Evolutionary conservation across 805 yeast species (phyloP), one percentile per base, ranked within the genome.

Genomic region (Clavispora vitiphila): DNA sequence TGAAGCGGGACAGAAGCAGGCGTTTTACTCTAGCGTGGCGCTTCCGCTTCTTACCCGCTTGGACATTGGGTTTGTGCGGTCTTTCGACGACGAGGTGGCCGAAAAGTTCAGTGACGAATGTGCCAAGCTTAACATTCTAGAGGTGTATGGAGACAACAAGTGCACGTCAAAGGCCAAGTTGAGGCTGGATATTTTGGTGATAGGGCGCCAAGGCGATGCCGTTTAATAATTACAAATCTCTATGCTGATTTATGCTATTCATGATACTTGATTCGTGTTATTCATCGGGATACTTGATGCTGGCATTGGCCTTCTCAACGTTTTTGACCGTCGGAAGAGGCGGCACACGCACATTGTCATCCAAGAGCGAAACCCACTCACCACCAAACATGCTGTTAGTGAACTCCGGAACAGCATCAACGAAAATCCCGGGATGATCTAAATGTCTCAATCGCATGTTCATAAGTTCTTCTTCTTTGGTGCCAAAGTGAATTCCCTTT

Each of bases 51-150:
- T 91, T 34, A 78, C 87, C 0, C 73, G 78, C 25, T 52, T 86
- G 14, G 93, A 91, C 58, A 56, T 81, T 11, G 95, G 97, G 0
- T 91, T 91, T 62, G 86, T 88, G 3, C 69, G 95, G 30, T 69
- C 79, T 16, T 75, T 87, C 10, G 88, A 88, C 56, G 87, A 91
- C 60, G 74, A 71, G 15, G 74, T 79, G 0, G 58, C 90, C n/a
- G 76, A 75, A 20, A 54, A 73, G 22, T 51, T 88, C 16, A 74
- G 84, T 3, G 62, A 72, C 21, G 71, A 75, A 9, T 86, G 93
- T 47, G 75, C 80, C 0, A 76, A 76, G 36, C 62, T 91, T 42
- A 71, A 73, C 35, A 70, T 85, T 12, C 57, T 91, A 41, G 95
- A 87, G 53, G 90, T 87, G 12, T 88, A 82, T 58, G 96, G 96